Evolutionary conservation across 768 basidiomycete genomes (phyloP).

Genomic region (Pisolithus microcarpus): DNA sequence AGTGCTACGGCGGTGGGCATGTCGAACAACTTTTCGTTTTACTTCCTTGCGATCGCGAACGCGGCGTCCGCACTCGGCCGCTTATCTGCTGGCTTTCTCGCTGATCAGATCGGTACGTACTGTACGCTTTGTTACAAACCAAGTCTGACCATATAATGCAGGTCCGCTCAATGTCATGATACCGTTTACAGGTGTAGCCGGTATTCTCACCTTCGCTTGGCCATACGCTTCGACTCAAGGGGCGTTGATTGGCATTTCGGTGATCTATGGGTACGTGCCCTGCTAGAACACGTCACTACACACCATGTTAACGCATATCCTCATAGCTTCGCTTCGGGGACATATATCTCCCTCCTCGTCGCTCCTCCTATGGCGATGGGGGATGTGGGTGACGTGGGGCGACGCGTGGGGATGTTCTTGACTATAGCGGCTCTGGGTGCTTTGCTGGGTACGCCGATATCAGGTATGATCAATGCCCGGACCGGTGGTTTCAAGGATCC

Average conservation of each 20-base stretch:
- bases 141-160: constrained; percentile 13
- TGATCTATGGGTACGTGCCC: constrained; percentile 55
- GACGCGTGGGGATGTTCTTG: too few relatives aligned
- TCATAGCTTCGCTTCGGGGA: too few relatives aligned
- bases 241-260: constrained; percentile 43
- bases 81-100: constrained; percentile 42
- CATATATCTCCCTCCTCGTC: too few relatives aligned
- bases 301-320: not conserved
- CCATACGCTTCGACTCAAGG: constrained; percentile 46
- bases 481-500: too few relatives aligned
- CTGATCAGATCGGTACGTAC: constrained; percentile 45
- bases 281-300: not conserved
- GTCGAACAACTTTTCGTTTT: constrained; percentile 46
- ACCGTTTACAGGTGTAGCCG: constrained; percentile 51
- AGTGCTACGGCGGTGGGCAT: constrained; percentile 24
- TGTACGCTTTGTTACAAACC: not conserved
- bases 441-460: too few relatives aligned
- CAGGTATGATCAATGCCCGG: too few relatives aligned
- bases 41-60: constrained; percentile 63
- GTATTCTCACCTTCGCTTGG: constrained; percentile 61
- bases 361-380: too few relatives aligned
- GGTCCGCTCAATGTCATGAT: constrained; percentile 65
- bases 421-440: too few relatives aligned
- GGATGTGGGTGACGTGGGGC: too few relatives aligned
- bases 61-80: constrained; percentile 59